These are phyloP conservation scores for Austropuccinia psidii DNA, from an alignment of 1,284 basidiomycete genomes.

Conservation along the genomic window DNA sequence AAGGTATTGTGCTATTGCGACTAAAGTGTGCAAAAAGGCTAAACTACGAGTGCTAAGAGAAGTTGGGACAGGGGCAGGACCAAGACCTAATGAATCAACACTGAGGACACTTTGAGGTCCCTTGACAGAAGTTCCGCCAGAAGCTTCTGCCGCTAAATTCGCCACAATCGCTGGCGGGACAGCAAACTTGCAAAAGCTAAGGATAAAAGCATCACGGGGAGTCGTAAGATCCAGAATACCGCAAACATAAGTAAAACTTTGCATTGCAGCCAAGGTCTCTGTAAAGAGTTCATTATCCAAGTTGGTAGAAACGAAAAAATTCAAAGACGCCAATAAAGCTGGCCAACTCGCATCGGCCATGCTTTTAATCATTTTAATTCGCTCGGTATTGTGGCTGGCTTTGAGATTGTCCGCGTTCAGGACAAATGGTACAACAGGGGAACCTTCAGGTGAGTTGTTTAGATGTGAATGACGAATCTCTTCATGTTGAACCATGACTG, in stretches of 20 bases:
- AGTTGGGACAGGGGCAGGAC: constrained; percentile 40
- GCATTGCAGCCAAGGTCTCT: constrained; percentile 69
- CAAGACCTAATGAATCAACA: constrained; percentile 64
- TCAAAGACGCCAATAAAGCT: constrained; percentile 74
- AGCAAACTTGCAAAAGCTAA: constrained; percentile 73
- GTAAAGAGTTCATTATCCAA: constrained; percentile 78
- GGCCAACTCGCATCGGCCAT: constrained; percentile 86
- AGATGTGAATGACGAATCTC: constrained; percentile 36
- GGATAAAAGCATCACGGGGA: constrained; percentile 87
- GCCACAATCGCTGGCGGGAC: constrained; percentile 80
- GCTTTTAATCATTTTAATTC: constrained; percentile 58
- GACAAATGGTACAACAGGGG: constrained; percentile 62
- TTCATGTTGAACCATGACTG: constrained; percentile 62
- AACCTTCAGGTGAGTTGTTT: constrained; percentile 55
- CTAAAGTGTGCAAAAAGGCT: constrained; percentile 74
- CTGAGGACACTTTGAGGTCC: constrained; percentile 53
- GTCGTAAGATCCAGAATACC: constrained; percentile 78
- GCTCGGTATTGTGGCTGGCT: constrained; percentile 48
- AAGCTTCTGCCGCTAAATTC: constrained; percentile 62
- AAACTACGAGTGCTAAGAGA: constrained; percentile 79
- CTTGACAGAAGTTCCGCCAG: constrained; percentile 53
- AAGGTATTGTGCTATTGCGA: constrained; percentile 70
- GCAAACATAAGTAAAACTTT: constrained; percentile 75
- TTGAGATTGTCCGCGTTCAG: constrained; percentile 59
- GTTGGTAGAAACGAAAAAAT: constrained; percentile 80